Percentiles rank a stretch among this genome's conserved stretches.
Conservation (phyloP, 441 rosid species). For the Gossypium gossypioides region DNA sequence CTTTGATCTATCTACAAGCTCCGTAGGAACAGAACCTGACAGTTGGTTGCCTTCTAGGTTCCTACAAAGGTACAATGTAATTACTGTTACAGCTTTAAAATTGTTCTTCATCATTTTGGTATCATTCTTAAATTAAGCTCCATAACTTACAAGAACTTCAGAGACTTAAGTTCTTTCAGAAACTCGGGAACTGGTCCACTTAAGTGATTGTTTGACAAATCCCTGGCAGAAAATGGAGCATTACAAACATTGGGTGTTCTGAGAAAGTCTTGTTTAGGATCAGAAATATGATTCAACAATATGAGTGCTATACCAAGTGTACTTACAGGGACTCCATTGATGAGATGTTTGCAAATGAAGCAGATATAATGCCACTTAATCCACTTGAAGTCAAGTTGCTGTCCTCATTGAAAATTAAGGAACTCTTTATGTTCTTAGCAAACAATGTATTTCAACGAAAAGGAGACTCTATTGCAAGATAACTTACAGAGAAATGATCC, state of each 20-base stretch:
- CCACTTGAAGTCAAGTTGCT: conserved; percentile 49
- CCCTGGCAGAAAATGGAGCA: conserved; percentile 27
- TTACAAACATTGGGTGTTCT: not conserved
- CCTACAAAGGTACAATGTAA: conserved; percentile 21
- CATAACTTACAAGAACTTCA: conserved; percentile 38
- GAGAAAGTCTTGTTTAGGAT: not conserved
- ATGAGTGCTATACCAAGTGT: not conserved
- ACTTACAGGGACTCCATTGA: conserved; percentile 41
- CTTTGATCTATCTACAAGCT: conserved; percentile 26
- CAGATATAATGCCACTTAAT: conserved; percentile 37
- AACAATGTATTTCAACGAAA: not conserved
- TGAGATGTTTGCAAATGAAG: conserved; percentile 32
- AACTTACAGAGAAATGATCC: conserved; percentile 46
- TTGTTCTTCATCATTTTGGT: not conserved
- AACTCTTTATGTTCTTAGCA: not conserved
- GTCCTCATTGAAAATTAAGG: conserved; percentile 8
- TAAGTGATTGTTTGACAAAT: conserved; percentile 47
- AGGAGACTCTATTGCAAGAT: not conserved
- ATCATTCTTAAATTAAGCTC: not conserved
- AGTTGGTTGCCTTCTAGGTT: conserved; percentile 44
- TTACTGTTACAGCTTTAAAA: not conserved
- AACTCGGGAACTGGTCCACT: conserved; percentile 38
- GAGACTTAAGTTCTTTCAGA: conserved; percentile 29
- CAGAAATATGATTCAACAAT: not conserved
- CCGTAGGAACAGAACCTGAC: conserved; percentile 38